Evolutionary conservation across 2,329 filamentous ascomycete species (phyloP).

Genomic region (Chrysoporthe deuterocubensis): DNA sequence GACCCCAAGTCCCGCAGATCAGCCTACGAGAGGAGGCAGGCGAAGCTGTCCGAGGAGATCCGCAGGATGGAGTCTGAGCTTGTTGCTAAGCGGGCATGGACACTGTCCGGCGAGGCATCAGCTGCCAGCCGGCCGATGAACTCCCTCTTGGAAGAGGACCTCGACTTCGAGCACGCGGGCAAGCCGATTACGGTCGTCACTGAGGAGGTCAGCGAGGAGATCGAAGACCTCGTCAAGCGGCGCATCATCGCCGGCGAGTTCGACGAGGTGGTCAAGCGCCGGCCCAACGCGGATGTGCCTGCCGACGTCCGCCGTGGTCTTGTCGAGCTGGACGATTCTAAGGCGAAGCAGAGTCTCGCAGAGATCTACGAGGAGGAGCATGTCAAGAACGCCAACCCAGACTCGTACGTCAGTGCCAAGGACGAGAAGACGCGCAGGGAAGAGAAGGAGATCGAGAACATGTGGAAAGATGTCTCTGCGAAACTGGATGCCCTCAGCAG

Average conservation of each 20-base stretch:
- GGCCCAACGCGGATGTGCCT: conserved; percentile 72
- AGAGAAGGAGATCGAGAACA: conserved; percentile 77
- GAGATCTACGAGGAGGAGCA: conserved; percentile 96
- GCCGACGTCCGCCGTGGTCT: conserved; percentile 69
- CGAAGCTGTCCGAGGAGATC: conserved; percentile 87
- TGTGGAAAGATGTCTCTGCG: conserved; percentile 81
- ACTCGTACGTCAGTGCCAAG: conserved; percentile 76
- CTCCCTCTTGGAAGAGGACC: conserved; percentile 89
- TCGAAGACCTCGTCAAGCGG: conserved; percentile 92
- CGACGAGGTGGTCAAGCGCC: conserved; percentile 83
- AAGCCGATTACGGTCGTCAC: conserved; percentile 96
- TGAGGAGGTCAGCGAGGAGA: conserved; percentile 84
- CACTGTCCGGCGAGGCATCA: conserved; percentile 83
- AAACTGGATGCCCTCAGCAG: conserved; percentile 89
- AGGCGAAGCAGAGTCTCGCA: conserved; percentile 83
- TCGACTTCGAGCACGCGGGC: conserved; percentile 93
- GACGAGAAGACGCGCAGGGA: conserved; percentile 83
- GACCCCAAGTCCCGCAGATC: conserved; percentile 77
- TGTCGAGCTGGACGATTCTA: conserved; percentile 83
- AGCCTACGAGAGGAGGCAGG: conserved; percentile 83
- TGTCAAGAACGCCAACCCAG: conserved; percentile 74
- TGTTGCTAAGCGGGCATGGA: conserved; percentile 90
- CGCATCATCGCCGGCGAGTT: conserved; percentile 90
- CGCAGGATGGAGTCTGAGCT: conserved; percentile 87
- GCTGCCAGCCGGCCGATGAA: conserved; percentile 84